Evolutionary conservation across 352 stramenopile species (phyloP), one percentile per base, ranked within the genome.

Genomic region (Phytophthora sansomeana): DNA sequence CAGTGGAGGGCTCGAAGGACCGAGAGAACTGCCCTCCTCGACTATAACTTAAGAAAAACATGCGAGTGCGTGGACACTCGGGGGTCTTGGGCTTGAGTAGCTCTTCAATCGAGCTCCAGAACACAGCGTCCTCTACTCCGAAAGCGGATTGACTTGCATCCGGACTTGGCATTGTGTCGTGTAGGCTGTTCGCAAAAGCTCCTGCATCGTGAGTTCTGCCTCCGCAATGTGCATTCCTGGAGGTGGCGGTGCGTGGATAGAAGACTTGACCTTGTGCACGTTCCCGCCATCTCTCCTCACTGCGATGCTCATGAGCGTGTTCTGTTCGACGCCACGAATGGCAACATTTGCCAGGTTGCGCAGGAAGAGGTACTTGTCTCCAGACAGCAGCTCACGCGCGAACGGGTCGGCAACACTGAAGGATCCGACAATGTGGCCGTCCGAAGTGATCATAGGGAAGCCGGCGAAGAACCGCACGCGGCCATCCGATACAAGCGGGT

Each of bases 381-480:
- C 87, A 19, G 72, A 80, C 43, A 95, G 67, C 33, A 83, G 70
- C 70, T 93, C 82, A 54, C 87, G 85, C 30, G 87, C 82, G 55
- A 93, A 92, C 49, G 75, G 80, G 63, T 95, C 87, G 0, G 87
- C 85, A 17, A 93, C 85, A 29, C 78, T 89, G 52, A 95, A 92
- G 54, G 79, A 88, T 41, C 85, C 85, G 36, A 94, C 84, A 26
- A 87, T 53, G 32, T 75, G 69, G 10, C 84, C 85, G 33, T 94
- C 85, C 5, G 79, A 74, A 6, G 83, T 92, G 30, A 92, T 58
- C 49, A 96, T 77, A 21, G 87, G 87, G 52, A 95, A 92, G 24
- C 85, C 87, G 0, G 86, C 87, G 62, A 91, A 95, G 80, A 95
- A 95, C 6, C 85, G 87, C 36, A 95, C 75, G 39, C 89, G 83